Conservation (phyloP, 768 basidiomycete genomes). For the Phanerodontia chrysosporium region DNA sequence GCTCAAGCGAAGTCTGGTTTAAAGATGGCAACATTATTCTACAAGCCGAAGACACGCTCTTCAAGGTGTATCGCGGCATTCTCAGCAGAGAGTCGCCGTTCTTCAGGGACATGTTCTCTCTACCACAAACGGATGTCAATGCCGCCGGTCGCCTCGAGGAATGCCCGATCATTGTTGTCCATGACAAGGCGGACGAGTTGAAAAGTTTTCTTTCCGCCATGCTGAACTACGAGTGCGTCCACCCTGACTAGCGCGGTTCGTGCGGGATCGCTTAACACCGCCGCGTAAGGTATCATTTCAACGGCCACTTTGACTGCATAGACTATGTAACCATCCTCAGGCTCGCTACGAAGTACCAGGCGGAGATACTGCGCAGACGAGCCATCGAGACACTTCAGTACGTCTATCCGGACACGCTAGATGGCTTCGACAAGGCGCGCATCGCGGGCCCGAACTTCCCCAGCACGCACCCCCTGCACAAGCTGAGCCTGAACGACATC, state of each 20-base stretch:
- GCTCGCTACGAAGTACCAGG: background rate
- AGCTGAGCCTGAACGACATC: background rate
- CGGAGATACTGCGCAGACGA: background rate
- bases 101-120: slow-evolving; percentile 2
- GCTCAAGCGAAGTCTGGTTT: slow-evolving; percentile 21
- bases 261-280: background rate
- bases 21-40: slow-evolving; percentile 26
- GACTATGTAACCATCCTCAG: background rate
- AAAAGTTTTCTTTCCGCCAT: slow-evolving; percentile 11
- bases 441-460: background rate
- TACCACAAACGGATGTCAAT: background rate
- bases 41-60: slow-evolving; percentile 19
- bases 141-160: slow-evolving; percentile 18
- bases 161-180: slow-evolving; percentile 18
- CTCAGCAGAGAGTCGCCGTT: slow-evolving; percentile 23
- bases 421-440: background rate
- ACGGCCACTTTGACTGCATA: background rate
- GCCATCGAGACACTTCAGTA: background rate
- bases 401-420: background rate
- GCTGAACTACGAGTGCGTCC: slow-evolving; percentile 2
- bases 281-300: background rate
- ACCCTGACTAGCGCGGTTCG: background rate
- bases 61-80: slow-evolving; percentile 23
- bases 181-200: slow-evolving; percentile 17
- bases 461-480: background rate